phyloP scores from a whole-genome alignment of 768 basidiomycete genomes.

The Neoboletus brunneissimus region DNA sequence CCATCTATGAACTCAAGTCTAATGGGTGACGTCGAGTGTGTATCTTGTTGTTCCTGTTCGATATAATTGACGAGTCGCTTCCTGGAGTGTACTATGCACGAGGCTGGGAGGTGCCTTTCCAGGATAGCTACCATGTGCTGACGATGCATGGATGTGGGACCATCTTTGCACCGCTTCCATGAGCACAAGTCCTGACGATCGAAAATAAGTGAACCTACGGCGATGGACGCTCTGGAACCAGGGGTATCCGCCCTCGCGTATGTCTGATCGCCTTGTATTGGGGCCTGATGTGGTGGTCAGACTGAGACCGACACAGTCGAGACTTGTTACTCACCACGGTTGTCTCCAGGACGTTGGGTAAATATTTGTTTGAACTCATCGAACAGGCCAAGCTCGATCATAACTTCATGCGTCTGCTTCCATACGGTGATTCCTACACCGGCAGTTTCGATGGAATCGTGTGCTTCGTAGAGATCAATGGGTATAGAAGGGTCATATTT shows the following conservation, averaged over 20 bases:
- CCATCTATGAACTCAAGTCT: slow-evolving; percentile 16
- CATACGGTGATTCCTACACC: slow-evolving; percentile 46
- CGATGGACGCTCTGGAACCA: slow-evolving; percentile 24
- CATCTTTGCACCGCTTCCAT: slow-evolving; percentile 1
- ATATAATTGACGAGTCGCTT: slow-evolving; percentile 22
- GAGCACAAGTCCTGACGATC: not conserved
- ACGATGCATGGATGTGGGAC: slow-evolving; percentile 17
- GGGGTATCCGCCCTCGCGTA: slow-evolving; percentile 29
- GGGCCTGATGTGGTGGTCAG: not conserved
- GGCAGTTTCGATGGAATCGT: slow-evolving; percentile 34
- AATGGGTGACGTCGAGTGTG: slow-evolving; percentile 26
- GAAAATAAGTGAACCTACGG: slow-evolving; percentile 13
- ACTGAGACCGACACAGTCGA: not conserved
- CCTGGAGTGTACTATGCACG: slow-evolving; percentile 16
- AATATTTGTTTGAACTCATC: slow-evolving; percentile 29
- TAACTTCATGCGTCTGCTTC: slow-evolving; percentile 42
- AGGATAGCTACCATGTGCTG: slow-evolving; percentile 21
- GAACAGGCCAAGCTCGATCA: slow-evolving; percentile 42
- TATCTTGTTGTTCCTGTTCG: slow-evolving; percentile 5
- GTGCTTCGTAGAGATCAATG: slow-evolving; percentile 47
- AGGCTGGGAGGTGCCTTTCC: slow-evolving; percentile 17
- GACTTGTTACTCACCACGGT: not conserved
- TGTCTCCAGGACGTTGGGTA: slow-evolving; percentile 7
- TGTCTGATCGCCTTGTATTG: slow-evolving; percentile 27
- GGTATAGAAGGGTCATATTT: slow-evolving; percentile 31